Base-by-base conservation (phyloP, 2,329 filamentous ascomycete genomes). In the Cladosporium halotolerans region DNA sequence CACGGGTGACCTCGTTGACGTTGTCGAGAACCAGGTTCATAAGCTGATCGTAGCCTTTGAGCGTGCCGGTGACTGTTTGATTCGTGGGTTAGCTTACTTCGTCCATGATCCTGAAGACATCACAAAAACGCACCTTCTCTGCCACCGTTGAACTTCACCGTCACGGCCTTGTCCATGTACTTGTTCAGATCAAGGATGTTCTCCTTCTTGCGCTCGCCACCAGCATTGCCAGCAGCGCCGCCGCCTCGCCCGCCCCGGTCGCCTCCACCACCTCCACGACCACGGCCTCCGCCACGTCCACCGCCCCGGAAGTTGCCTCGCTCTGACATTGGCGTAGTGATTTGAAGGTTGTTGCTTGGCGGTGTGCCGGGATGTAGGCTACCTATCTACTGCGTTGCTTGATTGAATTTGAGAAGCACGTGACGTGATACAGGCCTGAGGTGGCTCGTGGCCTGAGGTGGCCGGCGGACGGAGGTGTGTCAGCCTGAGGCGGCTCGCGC, bases 11-110 rank as follows among this genome's bases (percentile, higher is more conserved):
- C 71, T 99, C 93, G 70, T 93, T 84, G 49, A 95, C 92, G 62
- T 97, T 88, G 66, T 97, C 93, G 53, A 99, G 77, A 23, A 99
- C 93, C 57, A 99, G 79, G 70, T 99, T 99, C 91, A 97, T 97
- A 56, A 99, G 79, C 64, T 93, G 91, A 70, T 99, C 93, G 70
- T 91, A 97, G 58, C 93, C 93, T 72, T 97, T 97, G 40, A 99
- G 78, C 1, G 83, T 89, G 49, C 93, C 93, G 47, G 84, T 85
- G 53, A 96, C 92, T 96, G 66, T 18, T 14, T 59, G 41, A 57
- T 16, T 19, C 9, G 7, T 10, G 8, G 0, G 23, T 49, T 45
- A 45, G 44, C 44, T 34, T 8, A 9, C 8, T 14, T 16, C 10
- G 49, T 10, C 14, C 23, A 43, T 11, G 31, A 6, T 48, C 14